Conservation (phyloP, 352 stramenopile genomes). For the Pythium utonaiense region DNA sequence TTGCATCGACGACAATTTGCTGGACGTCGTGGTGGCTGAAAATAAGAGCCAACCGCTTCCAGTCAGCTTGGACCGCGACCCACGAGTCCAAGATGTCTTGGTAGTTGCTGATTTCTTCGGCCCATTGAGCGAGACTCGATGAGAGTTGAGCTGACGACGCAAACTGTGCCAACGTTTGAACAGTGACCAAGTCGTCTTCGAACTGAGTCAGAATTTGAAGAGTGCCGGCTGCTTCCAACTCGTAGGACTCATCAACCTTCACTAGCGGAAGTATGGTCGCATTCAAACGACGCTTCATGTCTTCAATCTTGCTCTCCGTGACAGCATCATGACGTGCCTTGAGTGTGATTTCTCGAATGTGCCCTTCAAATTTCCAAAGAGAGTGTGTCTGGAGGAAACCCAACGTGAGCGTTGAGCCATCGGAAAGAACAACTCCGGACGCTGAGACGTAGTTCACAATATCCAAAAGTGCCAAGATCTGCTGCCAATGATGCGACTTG, state of each 20-base stretch:
- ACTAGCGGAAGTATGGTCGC: constrained; percentile 36
- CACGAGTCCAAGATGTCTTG: constrained; percentile 61
- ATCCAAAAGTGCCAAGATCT: constrained; percentile 45
- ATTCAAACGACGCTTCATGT: constrained; percentile 53
- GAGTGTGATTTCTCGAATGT: constrained; percentile 55
- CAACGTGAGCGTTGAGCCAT: constrained; percentile 49
- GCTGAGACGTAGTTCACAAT: constrained; percentile 50
- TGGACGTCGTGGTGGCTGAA: constrained; percentile 57
- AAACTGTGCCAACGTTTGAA: constrained; percentile 53
- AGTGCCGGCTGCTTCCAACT: constrained; percentile 34
- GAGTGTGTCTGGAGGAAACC: constrained; percentile 45
- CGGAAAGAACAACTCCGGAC: constrained; percentile 41
- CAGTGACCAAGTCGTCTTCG: constrained; percentile 52
- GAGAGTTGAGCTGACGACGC: constrained; percentile 33
- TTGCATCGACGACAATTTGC: constrained; percentile 46
- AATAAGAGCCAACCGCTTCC: constrained; percentile 39
- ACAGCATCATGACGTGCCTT: constrained; percentile 51
- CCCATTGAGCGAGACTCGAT: constrained; percentile 44
- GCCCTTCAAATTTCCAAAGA: constrained; percentile 49
- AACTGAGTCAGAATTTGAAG: constrained; percentile 37
- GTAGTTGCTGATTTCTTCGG: constrained; percentile 55
- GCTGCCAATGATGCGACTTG: constrained; percentile 59
- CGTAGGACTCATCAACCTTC: constrained; percentile 40
- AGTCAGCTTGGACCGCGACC: constrained; percentile 47
- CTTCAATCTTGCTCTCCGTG: constrained; percentile 50